Evolutionary conservation across 176 grass and related monocot genomes (phyloP), one percentile per base, ranked within the genome.

Genomic region (Bonia amplexicaulis): DNA sequence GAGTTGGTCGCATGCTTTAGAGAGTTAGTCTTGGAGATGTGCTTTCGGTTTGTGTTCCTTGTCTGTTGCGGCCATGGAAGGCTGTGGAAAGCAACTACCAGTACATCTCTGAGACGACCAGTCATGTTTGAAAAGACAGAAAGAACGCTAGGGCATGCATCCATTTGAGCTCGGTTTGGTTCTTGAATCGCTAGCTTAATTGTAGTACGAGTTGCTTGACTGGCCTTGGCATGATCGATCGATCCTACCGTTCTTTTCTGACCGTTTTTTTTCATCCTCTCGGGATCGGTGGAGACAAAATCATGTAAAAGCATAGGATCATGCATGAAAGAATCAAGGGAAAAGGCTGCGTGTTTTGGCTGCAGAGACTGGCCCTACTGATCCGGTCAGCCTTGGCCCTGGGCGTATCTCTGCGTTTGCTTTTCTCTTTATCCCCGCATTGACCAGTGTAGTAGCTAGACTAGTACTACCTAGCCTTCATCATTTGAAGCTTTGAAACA

Each of bases 11-110:
- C 60, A 7, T 31, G 84, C 63, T 85, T 71, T 70, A 48, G 64
- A 68, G 52, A 78, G 74, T 29, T 69, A 3, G 80, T 9, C 22
- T 20, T 44, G 47, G 12, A 55, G 51, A 25, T 42, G 27, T 37
- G 83, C 63, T 85, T 84, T 59, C 22, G 48, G 87, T 42, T 85
- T 78, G 65, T 17, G 29, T 70, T 67, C 12, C 61, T 81, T 81
- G 77, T 89, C 88, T 80, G 76, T 89, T 76, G 52, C 69, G 63
- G 51, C 82, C 82, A 81, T 85, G 87, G 70, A 67, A 78, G 42
- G 64, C 78, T 81, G 80, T 40, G 47, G 20, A 11, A 68, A 80
- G 29, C 60, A n/a, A 3, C 57, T 19, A 40, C 39, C 5, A 11
- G 33, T 27, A 17, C 6, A 12, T 26, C 44, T 15, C 25, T 54